A percentile compares a stretch with the other conserved stretches of the same genome.
phyloP scores from a whole-genome alignment of 495 filamentous ascomycete species.

The Glonium stellatum region DNA sequence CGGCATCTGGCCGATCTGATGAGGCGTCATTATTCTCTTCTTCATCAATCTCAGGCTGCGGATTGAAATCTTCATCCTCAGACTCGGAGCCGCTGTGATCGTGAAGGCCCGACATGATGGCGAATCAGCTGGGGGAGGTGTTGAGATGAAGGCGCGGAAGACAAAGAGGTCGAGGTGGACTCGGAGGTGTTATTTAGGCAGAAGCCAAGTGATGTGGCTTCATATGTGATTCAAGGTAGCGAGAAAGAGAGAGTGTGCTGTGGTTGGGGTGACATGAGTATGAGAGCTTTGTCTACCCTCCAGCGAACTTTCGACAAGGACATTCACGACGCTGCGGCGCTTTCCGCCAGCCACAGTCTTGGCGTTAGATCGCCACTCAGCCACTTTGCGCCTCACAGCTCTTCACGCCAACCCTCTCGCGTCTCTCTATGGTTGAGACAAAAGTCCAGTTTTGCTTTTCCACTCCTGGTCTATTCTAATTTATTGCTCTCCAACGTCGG shows the following conservation, averaged over 20 bases:
- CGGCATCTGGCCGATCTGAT: not conserved
- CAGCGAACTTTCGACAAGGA: not conserved
- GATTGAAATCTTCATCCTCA: conserved; percentile 79
- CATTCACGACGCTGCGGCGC: not conserved
- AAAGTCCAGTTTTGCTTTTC: too few relatives aligned
- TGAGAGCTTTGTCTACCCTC: not conserved
- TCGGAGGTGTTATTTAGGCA: too few relatives aligned
- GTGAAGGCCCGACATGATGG: conserved; percentile 20
- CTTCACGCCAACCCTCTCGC: too few relatives aligned
- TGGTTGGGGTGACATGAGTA: not conserved
- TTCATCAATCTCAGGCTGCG: conserved; percentile 58
- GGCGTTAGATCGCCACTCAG: not conserved
- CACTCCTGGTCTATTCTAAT: not conserved
- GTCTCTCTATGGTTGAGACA: too few relatives aligned
- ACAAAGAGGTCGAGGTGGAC: not conserved
- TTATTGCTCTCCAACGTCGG: not conserved
- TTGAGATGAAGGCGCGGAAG: not conserved
- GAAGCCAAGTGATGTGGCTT: too few relatives aligned
- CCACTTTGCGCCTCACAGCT: not conserved
- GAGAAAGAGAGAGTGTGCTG: too few relatives aligned
- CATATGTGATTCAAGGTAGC: too few relatives aligned
- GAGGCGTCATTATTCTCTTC: conserved; percentile 29
- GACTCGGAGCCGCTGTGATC: conserved; percentile 62
- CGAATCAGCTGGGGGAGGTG: not conserved
- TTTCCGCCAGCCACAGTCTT: not conserved